Evolutionary conservation across 441 rosid genomes (phyloP).

Genomic region (Mallotus japonicus): DNA sequence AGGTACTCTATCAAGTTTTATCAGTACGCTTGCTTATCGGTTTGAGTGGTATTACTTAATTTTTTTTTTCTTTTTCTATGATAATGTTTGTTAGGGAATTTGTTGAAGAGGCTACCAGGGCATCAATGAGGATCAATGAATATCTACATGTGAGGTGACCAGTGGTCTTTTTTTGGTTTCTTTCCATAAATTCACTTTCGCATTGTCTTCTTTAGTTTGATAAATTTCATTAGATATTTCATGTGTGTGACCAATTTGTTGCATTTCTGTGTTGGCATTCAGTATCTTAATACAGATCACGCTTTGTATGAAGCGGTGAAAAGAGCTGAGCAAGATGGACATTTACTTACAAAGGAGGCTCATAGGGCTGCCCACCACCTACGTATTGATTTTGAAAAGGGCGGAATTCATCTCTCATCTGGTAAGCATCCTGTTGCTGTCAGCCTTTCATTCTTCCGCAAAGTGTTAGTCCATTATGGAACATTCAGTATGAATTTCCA

Average conservation of each 20-base stretch:
- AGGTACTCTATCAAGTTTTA: slow-evolving; percentile 39
- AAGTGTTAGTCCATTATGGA: slow-evolving; percentile 14
- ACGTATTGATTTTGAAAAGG: slow-evolving; percentile 81
- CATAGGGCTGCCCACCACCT: slow-evolving; percentile 72
- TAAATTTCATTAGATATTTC: background rate
- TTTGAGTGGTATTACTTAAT: background rate
- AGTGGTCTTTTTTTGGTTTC: slow-evolving; percentile 32
- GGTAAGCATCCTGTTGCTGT: slow-evolving; percentile 40
- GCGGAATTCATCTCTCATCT: slow-evolving; percentile 85
- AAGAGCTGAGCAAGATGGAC: slow-evolving; percentile 71
- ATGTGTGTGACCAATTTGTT: slow-evolving; percentile 9
- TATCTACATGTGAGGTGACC: slow-evolving; percentile 99
- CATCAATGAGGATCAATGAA: slow-evolving; percentile 76
- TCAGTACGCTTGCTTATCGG: background rate
- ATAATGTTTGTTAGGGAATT: slow-evolving; percentile 55
- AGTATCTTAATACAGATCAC: slow-evolving; percentile 86
- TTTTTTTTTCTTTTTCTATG: slow-evolving; percentile 7
- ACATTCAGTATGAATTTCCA: background rate
- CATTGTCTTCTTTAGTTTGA: background rate
- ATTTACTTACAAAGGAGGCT: slow-evolving; percentile 74
- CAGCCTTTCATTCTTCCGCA: slow-evolving; percentile 19
- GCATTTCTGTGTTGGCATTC: slow-evolving; percentile 22
- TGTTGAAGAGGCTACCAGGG: slow-evolving; percentile 86
- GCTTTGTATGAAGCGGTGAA: slow-evolving; percentile 78
- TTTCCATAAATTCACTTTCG: slow-evolving; percentile 6